Evolutionary conservation across 2,329 filamentous ascomycete genomes (phyloP).

Genomic region (Colletotrichum higginsianum): DNA sequence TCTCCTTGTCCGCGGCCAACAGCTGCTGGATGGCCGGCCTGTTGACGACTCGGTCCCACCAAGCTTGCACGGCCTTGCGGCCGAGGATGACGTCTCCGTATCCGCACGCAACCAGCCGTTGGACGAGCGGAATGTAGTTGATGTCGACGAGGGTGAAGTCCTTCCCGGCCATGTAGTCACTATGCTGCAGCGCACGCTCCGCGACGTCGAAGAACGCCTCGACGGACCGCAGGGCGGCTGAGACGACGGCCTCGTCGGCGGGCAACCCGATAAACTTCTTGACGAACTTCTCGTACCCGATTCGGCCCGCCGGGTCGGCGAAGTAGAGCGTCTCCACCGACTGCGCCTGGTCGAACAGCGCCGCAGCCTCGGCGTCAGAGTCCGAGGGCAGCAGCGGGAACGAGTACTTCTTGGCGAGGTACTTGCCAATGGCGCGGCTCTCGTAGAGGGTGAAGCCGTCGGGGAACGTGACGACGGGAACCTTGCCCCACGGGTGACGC

Average conservation of each 20-base stretch:
- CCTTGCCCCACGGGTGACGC: slow-evolving; percentile 60
- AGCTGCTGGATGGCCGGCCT: slow-evolving; percentile 55
- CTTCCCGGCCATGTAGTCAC: slow-evolving; percentile 61
- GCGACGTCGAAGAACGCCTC: slow-evolving; percentile 60
- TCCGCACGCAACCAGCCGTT: slow-evolving; percentile 58
- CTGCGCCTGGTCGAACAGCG: slow-evolving; percentile 61
- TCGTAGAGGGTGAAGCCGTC: slow-evolving; percentile 62
- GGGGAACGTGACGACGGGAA: slow-evolving; percentile 56
- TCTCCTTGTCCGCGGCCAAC: slow-evolving; percentile 54
- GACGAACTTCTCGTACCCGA: slow-evolving; percentile 62
- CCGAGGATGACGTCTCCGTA: slow-evolving; percentile 54
- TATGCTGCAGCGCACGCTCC: slow-evolving; percentile 55
- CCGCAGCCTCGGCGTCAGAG: slow-evolving; percentile 57
- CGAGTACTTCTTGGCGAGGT: slow-evolving; percentile 61
- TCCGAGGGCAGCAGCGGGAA: slow-evolving; percentile 58
- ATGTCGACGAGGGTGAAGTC: slow-evolving; percentile 62
- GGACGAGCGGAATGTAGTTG: slow-evolving; percentile 62
- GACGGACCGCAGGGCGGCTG: slow-evolving; percentile 54
- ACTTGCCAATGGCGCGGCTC: slow-evolving; percentile 63
- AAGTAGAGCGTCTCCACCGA: slow-evolving; percentile 60
- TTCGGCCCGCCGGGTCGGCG: slow-evolving; percentile 58
- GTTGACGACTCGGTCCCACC: slow-evolving; percentile 58
- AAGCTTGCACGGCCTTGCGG: slow-evolving; percentile 55
- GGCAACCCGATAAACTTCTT: slow-evolving; percentile 60
- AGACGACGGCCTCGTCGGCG: slow-evolving; percentile 57